Base-by-base conservation (phyloP, 2,329 filamentous ascomycete genomes). In the Malbranchea cinnamomea region DNA sequence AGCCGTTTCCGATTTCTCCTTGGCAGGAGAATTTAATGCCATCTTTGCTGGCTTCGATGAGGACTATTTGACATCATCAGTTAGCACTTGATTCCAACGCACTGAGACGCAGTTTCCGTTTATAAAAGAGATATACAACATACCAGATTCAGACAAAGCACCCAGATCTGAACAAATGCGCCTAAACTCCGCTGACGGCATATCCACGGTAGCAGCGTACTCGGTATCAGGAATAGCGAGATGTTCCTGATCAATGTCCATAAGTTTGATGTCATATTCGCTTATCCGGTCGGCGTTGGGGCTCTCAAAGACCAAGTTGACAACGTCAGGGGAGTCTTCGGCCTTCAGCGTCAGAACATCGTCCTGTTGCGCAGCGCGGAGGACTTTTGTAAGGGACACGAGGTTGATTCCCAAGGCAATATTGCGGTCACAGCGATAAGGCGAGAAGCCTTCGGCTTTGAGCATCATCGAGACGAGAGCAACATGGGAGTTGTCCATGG, bases 171-270 rank as follows among this genome's bases (percentile, higher is more conserved):
- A 75, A 63, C 83, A 92, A 57, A 98, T 98, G 46, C 85, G 78
- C 61, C 82, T 78, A 62, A 98, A 95, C 61, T 98, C 89, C 27
- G 65, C 56, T 19, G 80, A 74, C 9, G 89, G 87, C 82, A 98
- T 84, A 32, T 71, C 66, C 41, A 98, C 81, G 11, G 80, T 89
- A 27, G 89, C 80, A 22, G 84, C 79, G 53, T 98, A 98, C 50
- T 98, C 89, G n/a, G 91, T 98, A 48, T 98, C 87, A 10, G 89
- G 89, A 47, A 98, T 98, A 39, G 89, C 89, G 60, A 98, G 65
- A 59, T 98, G 89, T 69, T 98, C 89, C 65, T 98, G 91, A 62
- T 98, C 89, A 57, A 98, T 98, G 57, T 98, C 89, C 89, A 98
- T 98, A 56, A 98, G 75, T 71, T 98, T 98, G 61, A 98, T 80